Evolutionary conservation across 1,139 yeast genomes (phyloP), one percentile per base, ranked within the genome.

Genomic region (Pichia cactophila): DNA sequence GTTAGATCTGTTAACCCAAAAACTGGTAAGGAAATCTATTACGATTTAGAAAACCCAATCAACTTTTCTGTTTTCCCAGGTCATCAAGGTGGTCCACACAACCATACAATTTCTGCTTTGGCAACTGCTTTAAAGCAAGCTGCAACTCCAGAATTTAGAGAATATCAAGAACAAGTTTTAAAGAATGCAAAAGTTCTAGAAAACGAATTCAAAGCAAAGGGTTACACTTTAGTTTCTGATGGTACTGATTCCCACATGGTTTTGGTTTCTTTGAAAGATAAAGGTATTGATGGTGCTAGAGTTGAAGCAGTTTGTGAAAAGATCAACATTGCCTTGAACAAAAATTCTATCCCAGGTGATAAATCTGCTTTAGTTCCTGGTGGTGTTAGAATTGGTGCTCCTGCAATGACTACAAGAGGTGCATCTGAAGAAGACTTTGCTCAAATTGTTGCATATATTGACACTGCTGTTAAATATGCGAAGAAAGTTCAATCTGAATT

Each of bases 71-170:
- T 92, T 56, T 92, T 92, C 90, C 98, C 98, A 61, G 97, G 97
- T 62, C 97, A 92, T 72, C 98, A 92, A 76, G 98, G 98, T 77
- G 98, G 98, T 68, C 98, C 98, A 59, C 97, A 92, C 72, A 92
- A 92, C 76, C 97, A 92, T 75, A 92, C 97, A 61, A 92, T 92
- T 67, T 84, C 97, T 56, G 98, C 97, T 44, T 77, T 92, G 65
- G 97, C 97, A 43, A 90, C 94, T 56, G 98, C 98, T 54, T 79
- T 92, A 66, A 88, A 87, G 69, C 98, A 92, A 74, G 95, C 96
- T 54, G 80, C 83, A 53, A 80, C 94, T 49, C 95, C 95, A 50
- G 96, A 88, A 69, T 92, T 87, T 74, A 87, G 81, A 71, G 81
- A 81, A 66, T 92, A 92, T 74, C 98, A 92, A 74, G 74, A 75